Conservation (phyloP, 768 basidiomycete genomes). For the Amanita phalloides region DNA sequence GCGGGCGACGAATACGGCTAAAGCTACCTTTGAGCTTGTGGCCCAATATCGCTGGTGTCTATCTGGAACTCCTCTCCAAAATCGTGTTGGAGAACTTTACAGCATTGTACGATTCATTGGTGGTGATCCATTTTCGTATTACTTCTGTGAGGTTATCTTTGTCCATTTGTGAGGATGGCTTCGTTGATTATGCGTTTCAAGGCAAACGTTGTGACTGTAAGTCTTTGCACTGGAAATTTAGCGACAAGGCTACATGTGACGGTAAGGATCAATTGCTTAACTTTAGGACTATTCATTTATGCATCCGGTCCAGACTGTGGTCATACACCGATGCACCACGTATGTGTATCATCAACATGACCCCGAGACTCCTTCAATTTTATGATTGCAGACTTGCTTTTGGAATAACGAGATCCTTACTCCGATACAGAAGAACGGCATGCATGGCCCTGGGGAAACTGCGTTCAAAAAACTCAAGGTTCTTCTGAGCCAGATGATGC, state of each 20-base stretch:
- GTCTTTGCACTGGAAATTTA: conserved; percentile 90
- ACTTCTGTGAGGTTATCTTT: conserved; percentile 58
- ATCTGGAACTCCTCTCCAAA: conserved; percentile 93
- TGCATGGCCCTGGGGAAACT: conserved; percentile 62
- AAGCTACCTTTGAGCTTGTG: conserved; percentile 87
- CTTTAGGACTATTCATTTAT: neutral
- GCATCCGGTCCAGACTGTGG: conserved; percentile 48
- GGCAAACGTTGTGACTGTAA: conserved; percentile 92
- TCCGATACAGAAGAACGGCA: conserved; percentile 88
- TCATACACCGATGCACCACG: conserved; percentile 79
- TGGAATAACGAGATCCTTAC: conserved; percentile 97
- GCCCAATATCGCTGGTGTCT: conserved; percentile 88
- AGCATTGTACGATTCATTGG: conserved; percentile 88
- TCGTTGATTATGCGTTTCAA: conserved; percentile 16
- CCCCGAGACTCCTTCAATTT: conserved; percentile 1
- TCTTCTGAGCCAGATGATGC: conserved; percentile 90
- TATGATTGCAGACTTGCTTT: conserved; percentile 65
- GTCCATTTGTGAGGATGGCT: neutral
- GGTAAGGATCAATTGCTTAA: conserved; percentile 30
- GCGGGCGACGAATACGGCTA: conserved; percentile 87
- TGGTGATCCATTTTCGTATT: conserved; percentile 87
- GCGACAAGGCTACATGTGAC: conserved; percentile 74
- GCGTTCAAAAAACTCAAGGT: conserved; percentile 93
- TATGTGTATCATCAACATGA: conserved; percentile 25
- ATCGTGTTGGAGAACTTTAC: conserved; percentile 97